Conservation (phyloP, 768 basidiomycete genomes). For the Favolaschia claudopus region DNA sequence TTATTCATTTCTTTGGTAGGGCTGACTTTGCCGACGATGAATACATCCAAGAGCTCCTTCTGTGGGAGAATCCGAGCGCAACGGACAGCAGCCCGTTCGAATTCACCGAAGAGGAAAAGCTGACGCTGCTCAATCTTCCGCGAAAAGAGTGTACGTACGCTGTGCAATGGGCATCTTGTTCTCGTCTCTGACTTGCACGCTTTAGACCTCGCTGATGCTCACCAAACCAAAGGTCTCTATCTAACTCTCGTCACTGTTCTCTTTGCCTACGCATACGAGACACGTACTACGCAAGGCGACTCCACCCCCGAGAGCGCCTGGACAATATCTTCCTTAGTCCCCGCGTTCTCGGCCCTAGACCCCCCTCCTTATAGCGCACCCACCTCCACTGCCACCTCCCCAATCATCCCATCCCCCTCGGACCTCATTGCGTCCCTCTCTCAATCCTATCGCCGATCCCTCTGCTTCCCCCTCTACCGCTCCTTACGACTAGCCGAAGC, state of each 20-base stretch:
- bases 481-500: constrained; percentile 77
- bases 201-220: constrained; percentile 65
- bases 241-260: constrained; percentile 74
- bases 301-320: constrained; percentile 90
- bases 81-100: constrained; percentile 44
- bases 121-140: constrained; percentile 65
- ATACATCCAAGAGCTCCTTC: constrained; percentile 73
- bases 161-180: background rate
- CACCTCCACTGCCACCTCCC: constrained; percentile 25
- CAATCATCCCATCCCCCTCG: constrained; percentile 46
- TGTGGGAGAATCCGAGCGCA: constrained; percentile 68
- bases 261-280: constrained; percentile 85
- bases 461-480: constrained; percentile 82
- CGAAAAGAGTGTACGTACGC: constrained; percentile 61
- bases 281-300: constrained; percentile 77
- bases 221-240: constrained; percentile 69
- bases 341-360: constrained; percentile 86
- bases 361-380: constrained; percentile 58
- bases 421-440: constrained; percentile 62
- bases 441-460: constrained; percentile 75
- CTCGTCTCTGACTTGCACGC: background rate
- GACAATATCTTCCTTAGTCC: constrained; percentile 78
- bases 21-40: constrained; percentile 84
- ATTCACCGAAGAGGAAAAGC: constrained; percentile 78
- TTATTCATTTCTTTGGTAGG: constrained; percentile 53